A percentile compares a stretch with the other conserved stretches of the same genome.
Evolutionary conservation across 352 stramenopile species (phyloP).

Genomic region (Poterioochromonas sp.): DNA sequence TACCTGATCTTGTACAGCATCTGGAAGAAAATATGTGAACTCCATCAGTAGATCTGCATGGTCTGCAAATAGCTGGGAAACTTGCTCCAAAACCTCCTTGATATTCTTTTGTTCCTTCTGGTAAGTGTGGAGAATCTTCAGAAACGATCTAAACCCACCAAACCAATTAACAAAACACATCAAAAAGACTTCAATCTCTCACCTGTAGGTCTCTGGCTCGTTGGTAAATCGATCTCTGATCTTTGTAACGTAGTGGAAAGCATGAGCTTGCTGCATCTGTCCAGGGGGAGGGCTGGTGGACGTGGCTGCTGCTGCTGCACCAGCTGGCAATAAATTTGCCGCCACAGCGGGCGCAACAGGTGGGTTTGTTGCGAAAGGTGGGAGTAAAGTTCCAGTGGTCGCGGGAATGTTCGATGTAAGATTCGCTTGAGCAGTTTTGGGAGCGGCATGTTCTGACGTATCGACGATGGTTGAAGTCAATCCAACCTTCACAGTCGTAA

Average conservation of each 20-base stretch:
- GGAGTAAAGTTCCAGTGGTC: too few relatives aligned
- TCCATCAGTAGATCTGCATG: constrained; percentile 96
- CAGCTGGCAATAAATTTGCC: neutral
- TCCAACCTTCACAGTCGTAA: neutral
- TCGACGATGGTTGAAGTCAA: neutral
- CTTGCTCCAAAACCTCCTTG: constrained; percentile 72
- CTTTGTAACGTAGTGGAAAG: constrained; percentile 96
- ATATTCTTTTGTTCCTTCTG: constrained; percentile 98
- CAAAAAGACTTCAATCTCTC: neutral
- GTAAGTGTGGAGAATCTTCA: constrained; percentile 99
- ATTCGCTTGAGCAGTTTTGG: too few relatives aligned
- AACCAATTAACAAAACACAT: neutral
- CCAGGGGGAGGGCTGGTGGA: constrained; percentile 38
- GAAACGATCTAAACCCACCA: constrained; percentile 67
- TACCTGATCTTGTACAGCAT: constrained; percentile 92
- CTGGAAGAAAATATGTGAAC: constrained; percentile 99
- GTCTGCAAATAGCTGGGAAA: constrained; percentile 95
- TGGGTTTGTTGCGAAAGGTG: too few relatives aligned
- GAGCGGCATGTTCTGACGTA: neutral
- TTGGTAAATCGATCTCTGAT: constrained; percentile 97
- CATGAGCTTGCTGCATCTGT: constrained; percentile 88
- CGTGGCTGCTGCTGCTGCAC: constrained; percentile 35
- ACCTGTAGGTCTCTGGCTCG: constrained; percentile 94
- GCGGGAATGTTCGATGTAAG: too few relatives aligned
- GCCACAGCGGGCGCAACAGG: neutral